Percentiles rank a stretch among this genome's conserved stretches.
phyloP scores from a whole-genome alignment of 2,329 filamentous ascomycete species.

The Plectosphaerella sp. region DNA sequence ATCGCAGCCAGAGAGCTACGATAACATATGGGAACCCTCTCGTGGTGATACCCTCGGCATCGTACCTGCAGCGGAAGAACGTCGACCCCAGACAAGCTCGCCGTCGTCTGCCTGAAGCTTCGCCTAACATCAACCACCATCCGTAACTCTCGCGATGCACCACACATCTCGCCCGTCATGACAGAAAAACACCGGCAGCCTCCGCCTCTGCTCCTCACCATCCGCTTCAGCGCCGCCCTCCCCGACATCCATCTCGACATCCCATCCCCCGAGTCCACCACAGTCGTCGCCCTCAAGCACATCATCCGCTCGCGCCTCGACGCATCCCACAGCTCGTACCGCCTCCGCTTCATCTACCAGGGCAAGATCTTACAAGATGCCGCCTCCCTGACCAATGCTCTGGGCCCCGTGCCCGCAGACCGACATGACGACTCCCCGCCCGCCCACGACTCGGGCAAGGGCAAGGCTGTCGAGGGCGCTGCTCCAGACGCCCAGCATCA shows the following conservation, averaged over 20 bases:
- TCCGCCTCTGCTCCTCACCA: conserved; percentile 66
- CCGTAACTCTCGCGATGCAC: no score
- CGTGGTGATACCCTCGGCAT: no score
- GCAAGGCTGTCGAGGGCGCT: conserved; percentile 56
- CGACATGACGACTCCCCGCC: conserved; percentile 13
- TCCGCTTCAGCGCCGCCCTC: conserved; percentile 84
- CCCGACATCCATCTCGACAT: conserved; percentile 81
- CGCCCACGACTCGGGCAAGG: conserved; percentile 46
- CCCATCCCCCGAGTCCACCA: conserved; percentile 60
- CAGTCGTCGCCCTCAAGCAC: conserved; percentile 75
- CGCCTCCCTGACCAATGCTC: conserved; percentile 60
- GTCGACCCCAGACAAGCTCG: no score
- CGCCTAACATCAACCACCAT: no score
- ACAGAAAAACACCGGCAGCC: conserved; percentile 4
- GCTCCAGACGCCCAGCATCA: conserved; percentile 32
- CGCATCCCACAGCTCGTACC: conserved; percentile 55
- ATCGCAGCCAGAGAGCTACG: no score
- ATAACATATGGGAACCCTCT: no score
- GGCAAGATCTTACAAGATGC: conserved; percentile 80
- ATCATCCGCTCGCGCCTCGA: conserved; percentile 72
- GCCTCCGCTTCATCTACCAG: conserved; percentile 84
- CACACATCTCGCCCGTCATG: no score
- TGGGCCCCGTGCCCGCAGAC: conserved; percentile 54
- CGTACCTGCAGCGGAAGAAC: no score
- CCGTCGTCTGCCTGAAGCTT: no score